Conservation (phyloP, 2,329 filamentous ascomycete species). For the Beauveria rudraprayagi region DNA sequence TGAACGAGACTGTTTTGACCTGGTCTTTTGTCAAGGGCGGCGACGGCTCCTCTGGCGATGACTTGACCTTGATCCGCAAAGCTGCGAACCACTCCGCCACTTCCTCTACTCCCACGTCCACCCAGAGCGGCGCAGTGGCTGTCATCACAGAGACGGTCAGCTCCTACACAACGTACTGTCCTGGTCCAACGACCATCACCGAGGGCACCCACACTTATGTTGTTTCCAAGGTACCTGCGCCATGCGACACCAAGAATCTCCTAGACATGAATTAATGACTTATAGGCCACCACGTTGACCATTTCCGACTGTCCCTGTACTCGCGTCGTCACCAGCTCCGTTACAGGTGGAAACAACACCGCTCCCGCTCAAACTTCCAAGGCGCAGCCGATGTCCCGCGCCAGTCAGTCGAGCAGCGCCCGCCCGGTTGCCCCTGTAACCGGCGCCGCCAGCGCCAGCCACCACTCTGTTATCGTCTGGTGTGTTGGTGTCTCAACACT, state of each 20-base stretch:
- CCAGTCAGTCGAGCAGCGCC: not conserved
- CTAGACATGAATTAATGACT: not conserved
- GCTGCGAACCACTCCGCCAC: not conserved
- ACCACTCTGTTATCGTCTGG: not conserved
- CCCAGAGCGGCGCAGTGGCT: slow-evolving; percentile 20
- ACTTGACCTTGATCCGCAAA: slow-evolving; percentile 19
- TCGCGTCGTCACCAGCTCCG: slow-evolving; percentile 31
- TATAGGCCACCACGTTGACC: slow-evolving; percentile 50
- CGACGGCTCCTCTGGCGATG: slow-evolving; percentile 30
- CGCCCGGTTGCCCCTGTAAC: not conserved
- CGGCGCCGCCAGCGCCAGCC: not conserved
- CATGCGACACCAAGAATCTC: too few species aligned
- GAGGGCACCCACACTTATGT: slow-evolving; percentile 54
- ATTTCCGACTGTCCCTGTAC: slow-evolving; percentile 58
- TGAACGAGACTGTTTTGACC: slow-evolving; percentile 30
- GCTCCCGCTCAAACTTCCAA: not conserved
- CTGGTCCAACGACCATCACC: slow-evolving; percentile 48
- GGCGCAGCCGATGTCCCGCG: not conserved
- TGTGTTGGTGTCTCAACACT: not conserved
- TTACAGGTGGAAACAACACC: not conserved
- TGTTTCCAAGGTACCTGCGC: slow-evolving; percentile 34
- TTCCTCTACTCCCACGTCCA: not conserved
- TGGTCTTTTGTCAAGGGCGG: slow-evolving; percentile 39
- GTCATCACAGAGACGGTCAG: slow-evolving; percentile 55
- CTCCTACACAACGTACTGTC: slow-evolving; percentile 58